A percentile compares a stretch with the other conserved stretches of the same genome.
Evolutionary conservation across 176 grass and related monocot species (phyloP).

Genomic region (Musa schizocarpa): DNA sequence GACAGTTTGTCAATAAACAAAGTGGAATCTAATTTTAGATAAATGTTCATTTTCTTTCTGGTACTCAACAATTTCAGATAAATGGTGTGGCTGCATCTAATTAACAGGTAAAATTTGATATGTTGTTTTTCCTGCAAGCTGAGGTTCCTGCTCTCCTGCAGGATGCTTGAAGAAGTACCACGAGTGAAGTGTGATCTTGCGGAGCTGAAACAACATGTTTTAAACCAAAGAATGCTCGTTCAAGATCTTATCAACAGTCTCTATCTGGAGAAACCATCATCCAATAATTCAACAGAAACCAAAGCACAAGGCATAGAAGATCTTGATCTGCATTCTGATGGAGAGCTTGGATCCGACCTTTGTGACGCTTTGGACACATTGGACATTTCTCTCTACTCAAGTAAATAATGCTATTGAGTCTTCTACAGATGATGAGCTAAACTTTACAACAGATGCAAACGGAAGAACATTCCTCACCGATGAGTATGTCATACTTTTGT

Average conservation of each 20-base stretch:
- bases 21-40: too few relatives aligned
- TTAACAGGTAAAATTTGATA: not conserved
- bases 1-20: too few relatives aligned
- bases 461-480: not conserved
- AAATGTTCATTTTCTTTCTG: too few relatives aligned
- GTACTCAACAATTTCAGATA: too few relatives aligned
- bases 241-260: constrained; percentile 23
- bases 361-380: constrained; percentile 11
- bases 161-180: constrained; percentile 36
- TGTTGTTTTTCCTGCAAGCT: not conserved
- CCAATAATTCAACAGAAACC: not conserved
- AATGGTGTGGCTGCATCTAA: too few relatives aligned
- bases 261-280: constrained; percentile 13
- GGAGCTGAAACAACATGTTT: constrained; percentile 31
- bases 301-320: not conserved
- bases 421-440: constrained; percentile 15
- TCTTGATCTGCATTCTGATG: constrained; percentile 1
- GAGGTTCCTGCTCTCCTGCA: not conserved
- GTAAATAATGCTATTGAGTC: constrained; percentile 27
- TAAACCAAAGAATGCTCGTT: constrained; percentile 26
- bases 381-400: constrained; percentile 33
- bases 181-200: constrained; percentile 27
- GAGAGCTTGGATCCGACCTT: not conserved
- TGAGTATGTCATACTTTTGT: constrained; percentile 2
- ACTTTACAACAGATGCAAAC: constrained; percentile 1